Evolutionary conservation across 192 early-diverging fungal species (phyloP), one percentile per base, ranked within the genome.

Genomic region (Nowakowskiella sp.): DNA sequence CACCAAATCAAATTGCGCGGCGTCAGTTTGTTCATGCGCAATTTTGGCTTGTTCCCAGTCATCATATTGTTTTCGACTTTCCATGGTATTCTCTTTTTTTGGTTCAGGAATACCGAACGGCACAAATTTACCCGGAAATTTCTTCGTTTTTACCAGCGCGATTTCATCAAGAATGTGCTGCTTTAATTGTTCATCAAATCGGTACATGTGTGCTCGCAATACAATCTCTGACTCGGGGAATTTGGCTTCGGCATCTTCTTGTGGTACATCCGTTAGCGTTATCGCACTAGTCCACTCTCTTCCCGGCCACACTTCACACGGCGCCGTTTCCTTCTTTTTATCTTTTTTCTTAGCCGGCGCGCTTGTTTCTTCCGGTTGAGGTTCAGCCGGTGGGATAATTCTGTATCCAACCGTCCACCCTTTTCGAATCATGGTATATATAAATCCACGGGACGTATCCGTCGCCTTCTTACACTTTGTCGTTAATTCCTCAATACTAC

Each of bases 351-450:
- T 39, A 13, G 13, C 19, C 19, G 34, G 24, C 57, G 9, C n/a
- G 1, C 57, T 69, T 33, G 8, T 31, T 31, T 53, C 51, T 34
- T 49, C 28, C 42, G 57, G 50, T 50, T 31, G 16, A 34, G 42
- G 3, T 44, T 57, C 47, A 23, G 21, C 29, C 21, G 47, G 19
- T 42, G 47, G 45, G 58, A 62, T 31, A 7, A 74, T 53, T 16
- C 75, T 52, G 13, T 36, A 64, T 0, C 57, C 75, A 10, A 53
- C 51, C n/a, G 71, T 33, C 75, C 75, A 77, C 5, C 62, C 61
- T n/a, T 67, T 33, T 2, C 75, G 67, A n/a, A 77, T 50, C 3
- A 77, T 60, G 6, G 70, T 67, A 57, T 65, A 77, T 32, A 77
- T 71, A 55, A 74, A 77, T 31, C 62, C 60, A 13, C 75, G 59